phyloP scores from a whole-genome alignment of 2,329 filamentous ascomycete genomes.

The Fusarium sp. region DNA sequence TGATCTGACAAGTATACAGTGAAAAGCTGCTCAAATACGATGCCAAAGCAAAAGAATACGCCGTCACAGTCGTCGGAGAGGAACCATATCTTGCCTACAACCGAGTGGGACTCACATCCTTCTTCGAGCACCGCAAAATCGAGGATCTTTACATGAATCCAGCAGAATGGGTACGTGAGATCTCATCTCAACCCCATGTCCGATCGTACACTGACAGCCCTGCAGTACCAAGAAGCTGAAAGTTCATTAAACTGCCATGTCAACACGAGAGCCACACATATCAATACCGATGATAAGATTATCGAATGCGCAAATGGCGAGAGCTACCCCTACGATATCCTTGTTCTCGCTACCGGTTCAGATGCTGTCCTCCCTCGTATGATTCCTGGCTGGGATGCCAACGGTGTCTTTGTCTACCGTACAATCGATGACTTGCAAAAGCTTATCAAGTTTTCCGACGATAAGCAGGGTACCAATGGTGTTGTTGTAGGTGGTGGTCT shows the following conservation, averaged over 20 bases:
- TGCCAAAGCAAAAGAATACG: slow-evolving; percentile 80
- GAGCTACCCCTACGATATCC: slow-evolving; percentile 80
- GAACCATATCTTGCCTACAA: slow-evolving; percentile 93
- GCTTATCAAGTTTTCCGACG: slow-evolving; percentile 80
- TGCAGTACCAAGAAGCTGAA: slow-evolving; percentile 76
- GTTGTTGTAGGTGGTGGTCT: slow-evolving; percentile 88
- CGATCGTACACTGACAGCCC: slow-evolving; percentile 12
- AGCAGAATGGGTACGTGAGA: slow-evolving; percentile 77
- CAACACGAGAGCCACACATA: slow-evolving; percentile 78
- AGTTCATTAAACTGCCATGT: slow-evolving; percentile 81
- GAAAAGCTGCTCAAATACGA: slow-evolving; percentile 93
- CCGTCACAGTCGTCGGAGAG: slow-evolving; percentile 88
- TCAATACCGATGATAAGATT: slow-evolving; percentile 74
- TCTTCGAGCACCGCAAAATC: slow-evolving; percentile 88
- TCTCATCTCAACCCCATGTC: background rate
- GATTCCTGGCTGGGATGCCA: slow-evolving; percentile 83
- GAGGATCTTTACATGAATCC: slow-evolving; percentile 93
- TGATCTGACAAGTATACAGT: slow-evolving; percentile 60
- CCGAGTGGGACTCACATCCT: slow-evolving; percentile 88
- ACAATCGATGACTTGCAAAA: slow-evolving; percentile 86
- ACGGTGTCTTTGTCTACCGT: slow-evolving; percentile 90
- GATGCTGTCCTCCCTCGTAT: slow-evolving; percentile 81
- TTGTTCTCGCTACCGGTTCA: slow-evolving; percentile 89
- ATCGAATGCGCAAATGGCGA: slow-evolving; percentile 81
- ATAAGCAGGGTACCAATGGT: slow-evolving; percentile 77